Evolutionary conservation across 768 basidiomycete species (phyloP).

Genomic region (Dentipellis fragilis): DNA sequence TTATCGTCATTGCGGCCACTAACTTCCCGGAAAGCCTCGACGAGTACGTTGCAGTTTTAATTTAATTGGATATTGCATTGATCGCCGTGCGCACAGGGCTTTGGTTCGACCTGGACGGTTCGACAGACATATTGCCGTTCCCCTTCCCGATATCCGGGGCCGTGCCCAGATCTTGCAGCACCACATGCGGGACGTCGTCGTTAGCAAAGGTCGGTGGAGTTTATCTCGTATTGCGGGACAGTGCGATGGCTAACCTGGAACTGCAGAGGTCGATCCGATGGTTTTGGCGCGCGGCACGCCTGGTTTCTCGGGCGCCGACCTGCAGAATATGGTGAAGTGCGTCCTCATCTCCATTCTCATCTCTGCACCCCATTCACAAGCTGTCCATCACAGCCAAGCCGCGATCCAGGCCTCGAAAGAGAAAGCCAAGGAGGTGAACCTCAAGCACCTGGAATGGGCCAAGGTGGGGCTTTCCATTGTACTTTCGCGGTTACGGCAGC

Average conservation of each 20-base stretch:
- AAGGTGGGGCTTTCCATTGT: constrained; percentile 41
- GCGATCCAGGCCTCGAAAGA: constrained; percentile 93
- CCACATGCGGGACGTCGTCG: constrained; percentile 76
- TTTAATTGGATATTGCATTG: background rate
- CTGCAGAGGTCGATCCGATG: constrained; percentile 68
- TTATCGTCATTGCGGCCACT: constrained; percentile 95
- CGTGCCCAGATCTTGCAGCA: constrained; percentile 89
- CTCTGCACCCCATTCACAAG: background rate
- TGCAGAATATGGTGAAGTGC: constrained; percentile 95
- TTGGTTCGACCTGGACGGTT: constrained; percentile 95
- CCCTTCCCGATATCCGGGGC: constrained; percentile 89
- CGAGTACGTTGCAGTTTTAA: constrained; percentile 40
- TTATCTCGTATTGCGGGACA: background rate
- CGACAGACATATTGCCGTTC: constrained; percentile 86
- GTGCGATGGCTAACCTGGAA: background rate
- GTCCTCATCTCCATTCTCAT: constrained; percentile 17
- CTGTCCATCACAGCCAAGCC: constrained; percentile 46
- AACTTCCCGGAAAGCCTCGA: constrained; percentile 96
- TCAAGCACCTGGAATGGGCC: constrained; percentile 96
- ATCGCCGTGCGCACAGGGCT: constrained; percentile 41
- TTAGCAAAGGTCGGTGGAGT: constrained; percentile 37
- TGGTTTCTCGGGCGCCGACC: constrained; percentile 93
- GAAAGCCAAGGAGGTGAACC: constrained; percentile 54
- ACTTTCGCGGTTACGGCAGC: background rate
- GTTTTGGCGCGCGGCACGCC: constrained; percentile 89